Evolutionary conservation across 371 early-diverging fungal species (phyloP), one percentile per base, ranked within the genome.

Genomic region (Cokeromyces recurvatus): DNA sequence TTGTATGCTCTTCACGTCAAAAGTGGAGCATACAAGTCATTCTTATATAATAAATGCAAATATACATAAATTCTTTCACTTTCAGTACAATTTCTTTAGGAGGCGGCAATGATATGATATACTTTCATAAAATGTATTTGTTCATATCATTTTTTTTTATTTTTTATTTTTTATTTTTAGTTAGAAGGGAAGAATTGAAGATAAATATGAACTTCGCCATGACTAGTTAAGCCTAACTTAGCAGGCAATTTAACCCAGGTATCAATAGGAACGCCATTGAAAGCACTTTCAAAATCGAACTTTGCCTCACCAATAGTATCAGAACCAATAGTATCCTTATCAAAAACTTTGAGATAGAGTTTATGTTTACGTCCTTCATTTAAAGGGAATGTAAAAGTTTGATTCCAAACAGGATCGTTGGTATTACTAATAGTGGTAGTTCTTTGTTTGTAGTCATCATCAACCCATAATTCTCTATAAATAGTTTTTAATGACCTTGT

Each of bases 391-490:
- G 53, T 56, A 15, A 60, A 57, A 17, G 66, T 52, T 42, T 65
- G 54, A 39, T 65, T 61, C 66, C 66, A 65, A 20, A 57, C 58
- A 34, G 66, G 66, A 29, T 57, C 29, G 19, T 57, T 61, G 16
- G 68, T 83, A 54, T 86, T 76, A 11, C 77, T 48, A 16, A 64
- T 53, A 19, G 68, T 73, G 4, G 71, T 68, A 14, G 85, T 82
- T 7, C 64, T 55, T 53, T 56, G 62, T 48, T 56, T 56, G 53
- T 57, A 53, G 9, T 62, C 46, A 0, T 53, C 43, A 42, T 62
- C 53, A 27, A 62, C 19, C 53, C 53, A 62, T 12, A 62, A 31
- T 49, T 62, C 57, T 46, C 59, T 55, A 37, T 25, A 25, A 11
- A 23, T 45, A 36, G 19, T 2, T 16, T 9, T 39, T 21, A 31